Conservation (phyloP, 352 stramenopile genomes). For the Phytophthora ramorum region DNA sequence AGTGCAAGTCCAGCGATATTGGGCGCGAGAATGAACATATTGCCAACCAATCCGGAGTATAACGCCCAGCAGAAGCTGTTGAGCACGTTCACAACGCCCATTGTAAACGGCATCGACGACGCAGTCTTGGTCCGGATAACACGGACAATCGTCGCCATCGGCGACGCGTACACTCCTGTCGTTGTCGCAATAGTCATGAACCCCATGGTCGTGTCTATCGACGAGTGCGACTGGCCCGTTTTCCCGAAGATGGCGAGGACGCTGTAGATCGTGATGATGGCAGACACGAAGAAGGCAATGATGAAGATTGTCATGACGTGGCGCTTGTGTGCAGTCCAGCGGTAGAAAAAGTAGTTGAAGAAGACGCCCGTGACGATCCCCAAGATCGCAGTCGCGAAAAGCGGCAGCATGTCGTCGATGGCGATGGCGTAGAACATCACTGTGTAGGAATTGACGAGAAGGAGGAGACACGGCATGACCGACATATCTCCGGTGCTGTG, state of each 20-base stretch:
- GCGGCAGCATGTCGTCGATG: conserved; percentile 42
- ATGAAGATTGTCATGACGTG: conserved; percentile 31
- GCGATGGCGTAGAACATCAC: conserved; percentile 46
- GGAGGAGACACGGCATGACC: conserved; percentile 24
- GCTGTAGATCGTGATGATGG: conserved; percentile 48
- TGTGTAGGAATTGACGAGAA: conserved; percentile 28
- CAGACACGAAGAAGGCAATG: conserved; percentile 33
- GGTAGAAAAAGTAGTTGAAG: conserved; percentile 48
- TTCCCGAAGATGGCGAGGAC: conserved; percentile 38
- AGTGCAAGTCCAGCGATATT: conserved; percentile 34
- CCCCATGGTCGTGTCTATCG: conserved; percentile 17
- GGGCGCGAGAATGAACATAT: conserved; percentile 44
- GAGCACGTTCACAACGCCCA: conserved; percentile 43
- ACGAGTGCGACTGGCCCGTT: conserved; percentile 27
- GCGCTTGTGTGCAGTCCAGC: conserved; percentile 36
- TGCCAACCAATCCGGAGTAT: conserved; percentile 39
- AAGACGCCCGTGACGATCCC: conserved; percentile 32
- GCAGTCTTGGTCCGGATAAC: conserved; percentile 48
- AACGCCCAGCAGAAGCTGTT: conserved; percentile 54
- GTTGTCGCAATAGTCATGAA: conserved; percentile 42
- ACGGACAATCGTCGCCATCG: conserved; percentile 43
- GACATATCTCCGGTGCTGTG: conserved; percentile 28
- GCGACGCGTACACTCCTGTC: conserved; percentile 49
- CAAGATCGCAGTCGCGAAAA: conserved; percentile 40
- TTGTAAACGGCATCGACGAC: conserved; percentile 53